phyloP scores from a whole-genome alignment of 768 basidiomycete species.

The Rhodocollybia butyracea region DNA sequence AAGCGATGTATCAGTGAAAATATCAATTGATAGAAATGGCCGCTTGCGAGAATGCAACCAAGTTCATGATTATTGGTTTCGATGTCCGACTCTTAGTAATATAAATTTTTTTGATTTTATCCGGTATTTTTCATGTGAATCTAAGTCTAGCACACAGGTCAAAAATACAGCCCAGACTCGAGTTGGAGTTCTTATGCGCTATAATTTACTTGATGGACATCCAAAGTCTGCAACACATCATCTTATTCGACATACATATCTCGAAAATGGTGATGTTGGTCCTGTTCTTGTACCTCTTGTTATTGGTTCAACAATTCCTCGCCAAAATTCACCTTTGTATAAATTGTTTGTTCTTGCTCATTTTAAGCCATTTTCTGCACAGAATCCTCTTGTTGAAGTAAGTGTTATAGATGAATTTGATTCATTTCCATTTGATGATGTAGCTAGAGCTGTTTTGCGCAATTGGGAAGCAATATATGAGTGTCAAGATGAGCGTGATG shows the following conservation, averaged over 20 bases:
- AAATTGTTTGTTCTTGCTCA: slow-evolving; percentile 17
- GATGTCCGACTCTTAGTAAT: slow-evolving; percentile 11
- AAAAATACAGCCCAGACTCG: slow-evolving; percentile 2
- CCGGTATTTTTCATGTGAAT: slow-evolving; percentile 8
- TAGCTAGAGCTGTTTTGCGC: neutral
- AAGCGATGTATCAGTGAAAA: too few relatives aligned
- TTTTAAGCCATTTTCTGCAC: slow-evolving; percentile 16
- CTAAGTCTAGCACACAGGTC: neutral
- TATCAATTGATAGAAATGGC: slow-evolving; percentile 8
- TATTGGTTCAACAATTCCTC: neutral
- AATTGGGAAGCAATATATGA: too few relatives aligned
- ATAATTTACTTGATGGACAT: neutral
- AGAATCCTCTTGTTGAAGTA: neutral
- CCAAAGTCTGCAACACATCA: slow-evolving; percentile 11
- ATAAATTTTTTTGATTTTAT: slow-evolving; percentile 27
- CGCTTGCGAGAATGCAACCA: slow-evolving; percentile 16
- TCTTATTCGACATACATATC: slow-evolving; percentile 12
- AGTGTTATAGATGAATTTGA: too few relatives aligned
- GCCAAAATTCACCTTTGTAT: slow-evolving; percentile 1
- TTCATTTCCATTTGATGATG: neutral
- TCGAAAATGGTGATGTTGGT: slow-evolving; percentile 1
- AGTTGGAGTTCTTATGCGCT: neutral
- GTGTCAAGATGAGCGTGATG: slow-evolving; percentile 30
- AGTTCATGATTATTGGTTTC: slow-evolving; percentile 23
- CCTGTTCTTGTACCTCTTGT: neutral